Evolutionary conservation across 768 basidiomycete species (phyloP).

Genomic region (Boletus rex-veris): DNA sequence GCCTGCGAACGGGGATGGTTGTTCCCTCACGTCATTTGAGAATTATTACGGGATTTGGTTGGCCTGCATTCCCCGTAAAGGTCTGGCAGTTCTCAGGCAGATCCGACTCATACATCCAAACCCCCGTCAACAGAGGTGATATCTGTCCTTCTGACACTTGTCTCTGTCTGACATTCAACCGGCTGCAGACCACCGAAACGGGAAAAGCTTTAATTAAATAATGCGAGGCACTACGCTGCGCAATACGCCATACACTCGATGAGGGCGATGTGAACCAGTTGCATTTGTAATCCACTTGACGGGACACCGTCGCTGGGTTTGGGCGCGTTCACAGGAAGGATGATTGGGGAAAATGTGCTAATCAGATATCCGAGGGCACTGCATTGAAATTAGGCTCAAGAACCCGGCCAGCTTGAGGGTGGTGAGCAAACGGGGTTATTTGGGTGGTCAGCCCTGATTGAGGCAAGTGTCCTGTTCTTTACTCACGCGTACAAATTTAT

Average conservation of each 20-base stretch:
- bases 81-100: slow-evolving; percentile 27
- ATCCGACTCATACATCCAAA: slow-evolving; percentile 23
- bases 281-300: neutral
- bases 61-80: slow-evolving; percentile 14
- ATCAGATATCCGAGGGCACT: slow-evolving; percentile 38
- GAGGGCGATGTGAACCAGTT: slow-evolving; percentile 8
- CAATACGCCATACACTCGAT: neutral
- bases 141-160: slow-evolving; percentile 16
- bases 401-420: slow-evolving; percentile 16
- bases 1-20: slow-evolving; percentile 14
- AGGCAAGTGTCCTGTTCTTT: slow-evolving; percentile 27
- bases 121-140: slow-evolving; percentile 13
- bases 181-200: slow-evolving; percentile 5
- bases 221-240: neutral
- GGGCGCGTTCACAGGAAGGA: slow-evolving; percentile 19
- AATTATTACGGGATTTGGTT: slow-evolving; percentile 11
- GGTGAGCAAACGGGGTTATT: slow-evolving; percentile 21
- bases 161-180: slow-evolving; percentile 18
- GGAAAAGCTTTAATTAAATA: neutral
- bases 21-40: slow-evolving; percentile 18
- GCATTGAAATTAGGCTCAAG: slow-evolving; percentile 37
- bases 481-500: slow-evolving; percentile 34
- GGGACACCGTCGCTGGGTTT: slow-evolving; percentile 26
- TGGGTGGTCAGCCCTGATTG: slow-evolving; percentile 18
- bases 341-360: slow-evolving; percentile 25